Percentiles rank a stretch among this genome's conserved stretches.
phyloP scores from a whole-genome alignment of 2,329 filamentous ascomycete species.

The Ploettnerulaceae sp. region DNA sequence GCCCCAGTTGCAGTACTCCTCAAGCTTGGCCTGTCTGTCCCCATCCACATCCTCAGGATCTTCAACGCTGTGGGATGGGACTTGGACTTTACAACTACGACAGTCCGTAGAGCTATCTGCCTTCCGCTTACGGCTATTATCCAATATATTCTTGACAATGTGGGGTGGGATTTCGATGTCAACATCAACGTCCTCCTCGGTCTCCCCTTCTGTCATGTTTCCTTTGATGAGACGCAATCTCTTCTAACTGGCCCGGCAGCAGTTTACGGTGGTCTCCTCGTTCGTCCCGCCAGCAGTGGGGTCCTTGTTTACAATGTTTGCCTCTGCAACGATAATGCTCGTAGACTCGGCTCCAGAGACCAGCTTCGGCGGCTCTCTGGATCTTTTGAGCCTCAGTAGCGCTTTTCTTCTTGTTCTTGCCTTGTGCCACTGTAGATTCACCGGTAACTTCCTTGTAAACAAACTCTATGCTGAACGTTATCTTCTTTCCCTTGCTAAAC shows the following conservation, averaged over 20 bases:
- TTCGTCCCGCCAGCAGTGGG: constrained; percentile 20
- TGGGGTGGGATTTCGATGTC: constrained; percentile 20
- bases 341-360: constrained; percentile 22
- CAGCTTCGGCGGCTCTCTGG: constrained; percentile 17
- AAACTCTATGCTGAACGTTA: constrained; percentile 22
- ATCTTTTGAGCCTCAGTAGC: constrained; percentile 18
- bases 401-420: constrained; percentile 22
- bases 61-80: constrained; percentile 9
- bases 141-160: constrained; percentile 24
- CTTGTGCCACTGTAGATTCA: constrained; percentile 17
- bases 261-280: constrained; percentile 20
- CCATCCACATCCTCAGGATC: constrained; percentile 15
- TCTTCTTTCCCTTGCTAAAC: constrained; percentile 21
- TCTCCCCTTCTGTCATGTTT: constrained; percentile 25
- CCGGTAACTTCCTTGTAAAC: constrained; percentile 22
- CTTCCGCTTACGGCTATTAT: constrained; percentile 24
- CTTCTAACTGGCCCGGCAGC: constrained; percentile 18
- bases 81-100: constrained; percentile 14
- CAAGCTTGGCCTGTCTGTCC: constrained; percentile 16
- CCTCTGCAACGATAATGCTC: constrained; percentile 16
- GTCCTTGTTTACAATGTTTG: constrained; percentile 22
- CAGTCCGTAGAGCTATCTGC: constrained; percentile 16
- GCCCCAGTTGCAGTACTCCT: constrained; percentile 20
- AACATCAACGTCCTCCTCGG: constrained; percentile 21
- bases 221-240: constrained; percentile 24